Evolutionary conservation across 305 asterid genomes (phyloP), one percentile per base, ranked within the genome.

Genomic region (Fraxinus sp.): DNA sequence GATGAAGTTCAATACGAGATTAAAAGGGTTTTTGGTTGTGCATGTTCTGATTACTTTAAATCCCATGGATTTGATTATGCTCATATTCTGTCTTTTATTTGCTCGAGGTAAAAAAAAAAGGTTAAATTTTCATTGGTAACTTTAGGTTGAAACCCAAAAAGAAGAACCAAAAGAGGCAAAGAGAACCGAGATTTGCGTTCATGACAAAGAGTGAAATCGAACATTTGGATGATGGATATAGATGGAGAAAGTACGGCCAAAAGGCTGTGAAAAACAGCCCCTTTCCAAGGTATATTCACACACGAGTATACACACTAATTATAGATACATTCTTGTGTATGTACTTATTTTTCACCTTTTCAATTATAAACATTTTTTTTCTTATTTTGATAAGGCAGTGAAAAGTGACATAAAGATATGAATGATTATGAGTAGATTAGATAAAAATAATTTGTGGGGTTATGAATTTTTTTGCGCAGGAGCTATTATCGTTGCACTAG

Each of bases 201-300:
- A 88, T 90, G 95, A 95, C 99, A 39, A 94, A 94, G 93, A 94
- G 93, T 79, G 97, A 95, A 39, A 87, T 91, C 14, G 98, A 95
- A 89, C 91, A 92, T 84, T 85, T 94, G 90, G 99, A 95, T 77
- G 99, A 95, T 89, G 98, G 99, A 1, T 95, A 85, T 83, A 90
- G 97, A 90, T 95, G 97, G 98, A 91, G 97, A 87, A 95, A 95
- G 87, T 95, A 95, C 88, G 99, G 99, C 62, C 98, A 94, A 85
- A 95, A 95, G 85, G 96, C 97, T 57, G 98, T 95, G 11, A 95
- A 95, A 85, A 90, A 92, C 88, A 95, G 97, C 88, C 97, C 98
- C 49, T 94, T 92, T 76, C 97, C 98, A 82, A 91, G 97, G 98
- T 94, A 87, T 52, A 9, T 49, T 26, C 64, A 77, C 33, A 52